Conservation (phyloP, 352 stramenopile species). For the Hyaloperonospora arabidopsidis region DNA sequence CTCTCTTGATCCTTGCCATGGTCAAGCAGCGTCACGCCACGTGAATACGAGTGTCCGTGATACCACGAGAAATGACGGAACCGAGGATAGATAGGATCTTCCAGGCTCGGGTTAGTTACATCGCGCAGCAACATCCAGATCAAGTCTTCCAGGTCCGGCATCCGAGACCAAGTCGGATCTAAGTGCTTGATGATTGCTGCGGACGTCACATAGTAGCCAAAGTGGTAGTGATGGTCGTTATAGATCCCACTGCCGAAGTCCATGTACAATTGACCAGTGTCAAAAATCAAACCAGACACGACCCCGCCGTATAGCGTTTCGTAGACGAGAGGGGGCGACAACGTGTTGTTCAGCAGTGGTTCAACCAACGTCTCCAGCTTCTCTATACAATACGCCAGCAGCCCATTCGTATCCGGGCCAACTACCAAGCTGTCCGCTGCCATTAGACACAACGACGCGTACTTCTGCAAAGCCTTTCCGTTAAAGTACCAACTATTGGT, state of each 20-base stretch:
- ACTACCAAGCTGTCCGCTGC: slow-evolving; percentile 36
- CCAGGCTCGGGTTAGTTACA: slow-evolving; percentile 47
- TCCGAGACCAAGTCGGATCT: slow-evolving; percentile 43
- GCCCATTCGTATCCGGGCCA: slow-evolving; percentile 31
- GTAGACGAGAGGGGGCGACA: slow-evolving; percentile 40
- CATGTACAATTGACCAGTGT: slow-evolving; percentile 35
- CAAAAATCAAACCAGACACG: slow-evolving; percentile 35
- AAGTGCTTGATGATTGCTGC: slow-evolving; percentile 53
- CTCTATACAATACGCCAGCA: slow-evolving; percentile 34
- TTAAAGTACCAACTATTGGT: slow-evolving; percentile 66
- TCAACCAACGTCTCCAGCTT: slow-evolving; percentile 48
- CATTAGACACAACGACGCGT: slow-evolving; percentile 63
- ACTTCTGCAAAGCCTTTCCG: slow-evolving; percentile 71
- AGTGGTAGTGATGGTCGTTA: slow-evolving; percentile 82
- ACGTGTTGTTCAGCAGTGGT: slow-evolving; percentile 51
- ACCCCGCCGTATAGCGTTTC: slow-evolving; percentile 57
- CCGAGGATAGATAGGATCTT: slow-evolving; percentile 48
- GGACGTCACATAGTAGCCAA: slow-evolving; percentile 60
- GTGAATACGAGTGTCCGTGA: slow-evolving; percentile 22
- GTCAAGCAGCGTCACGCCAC: slow-evolving; percentile 12
- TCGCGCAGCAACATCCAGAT: slow-evolving; percentile 61
- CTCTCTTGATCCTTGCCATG: slow-evolving; percentile 66
- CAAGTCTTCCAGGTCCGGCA: slow-evolving; percentile 47
- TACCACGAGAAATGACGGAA: slow-evolving; percentile 70
- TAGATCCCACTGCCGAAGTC: slow-evolving; percentile 73